phyloP scores from a whole-genome alignment of 2,329 filamentous ascomycete species.

The Zymoseptoria passerinii region DNA sequence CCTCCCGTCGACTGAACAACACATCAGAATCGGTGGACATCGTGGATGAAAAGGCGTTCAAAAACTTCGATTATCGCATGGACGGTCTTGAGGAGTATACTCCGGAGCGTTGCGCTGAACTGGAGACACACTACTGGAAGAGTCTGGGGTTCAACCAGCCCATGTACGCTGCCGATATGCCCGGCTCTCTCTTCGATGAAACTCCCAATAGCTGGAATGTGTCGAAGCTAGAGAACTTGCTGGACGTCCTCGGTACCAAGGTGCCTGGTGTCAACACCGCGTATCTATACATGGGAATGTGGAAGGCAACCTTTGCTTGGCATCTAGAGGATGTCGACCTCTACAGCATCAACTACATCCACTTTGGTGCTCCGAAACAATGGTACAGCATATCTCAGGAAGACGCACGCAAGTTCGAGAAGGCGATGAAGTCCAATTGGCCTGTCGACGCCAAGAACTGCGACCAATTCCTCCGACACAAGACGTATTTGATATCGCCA shows the following conservation, averaged over 20 bases:
- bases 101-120: conserved; percentile 81
- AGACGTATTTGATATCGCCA: conserved; percentile 93
- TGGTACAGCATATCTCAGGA: conserved; percentile 99
- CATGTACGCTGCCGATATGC: conserved; percentile 93
- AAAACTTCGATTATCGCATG: conserved; percentile 83
- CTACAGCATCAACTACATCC: conserved; percentile 99
- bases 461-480: conserved; percentile 92
- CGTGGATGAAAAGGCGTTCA: conserved; percentile 84
- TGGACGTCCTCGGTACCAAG: conserved; percentile 90
- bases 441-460: conserved; percentile 91
- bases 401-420: conserved; percentile 85
- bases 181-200: conserved; percentile 88
- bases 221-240: conserved; percentile 83
- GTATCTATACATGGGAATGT: conserved; percentile 97
- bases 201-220: conserved; percentile 82
- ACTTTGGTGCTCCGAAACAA: conserved; percentile 96
- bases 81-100: conserved; percentile 79
- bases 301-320: conserved; percentile 99
- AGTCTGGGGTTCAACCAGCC: conserved; percentile 90
- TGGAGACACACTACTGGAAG: conserved; percentile 95
- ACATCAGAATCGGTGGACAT: conserved; percentile 67
- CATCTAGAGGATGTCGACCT: conserved; percentile 97
- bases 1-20: conserved; percentile 80
- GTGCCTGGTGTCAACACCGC: conserved; percentile 97
- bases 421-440: conserved; percentile 92